Base-by-base conservation (phyloP, 768 basidiomycete genomes). In the Sutorius australiensis region DNA sequence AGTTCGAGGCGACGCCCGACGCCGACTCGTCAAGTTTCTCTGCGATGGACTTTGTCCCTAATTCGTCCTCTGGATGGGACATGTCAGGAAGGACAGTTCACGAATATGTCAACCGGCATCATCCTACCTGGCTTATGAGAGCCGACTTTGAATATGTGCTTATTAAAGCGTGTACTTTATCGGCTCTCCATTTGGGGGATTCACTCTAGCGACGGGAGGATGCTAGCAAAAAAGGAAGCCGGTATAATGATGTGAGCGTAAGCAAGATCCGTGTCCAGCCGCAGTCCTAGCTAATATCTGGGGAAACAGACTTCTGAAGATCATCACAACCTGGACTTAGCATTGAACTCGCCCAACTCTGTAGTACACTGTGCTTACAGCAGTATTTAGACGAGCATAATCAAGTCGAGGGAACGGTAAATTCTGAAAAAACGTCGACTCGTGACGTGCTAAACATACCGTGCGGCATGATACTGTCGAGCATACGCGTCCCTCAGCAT, bases 401-500 rank as follows among this genome's bases (percentile, higher is more conserved):
- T 47, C 45, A 24, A 12, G 32, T 11, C 21, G 16, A 33, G 32
- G 16, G 8, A 16, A 32, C n/a, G 14, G n/a, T 34, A 34, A 9
- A 46, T 34, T 34, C 16, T 16, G 9, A 46, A 46, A 21, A 24
- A 11, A 6, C 6, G 21, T 14, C 5, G 32, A 33, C 44, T 33
- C 17, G 30, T 17, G 11, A 30, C 9, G n/a, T 31, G 31, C 32
- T 21, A 24, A 16, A 16, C 11, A 34, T 21, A 46, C 21, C 24
- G n/a, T 5, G 5, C 13, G 32, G 10, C 14, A 46, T 12, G 27
- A n/a, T 24, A 19, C 34, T 47, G 36, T 27, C 67, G 65, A 16
- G 50, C 19, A 45, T 66, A 72, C 17, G 34, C 51, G 17, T 63
- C 69, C 44, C 61, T 71, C 42, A 73, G 48, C 21, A 27, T 64